Evolutionary conservation across 805 yeast genomes (phyloP).

Genomic region (Blastobotrys chiropterorum): DNA sequence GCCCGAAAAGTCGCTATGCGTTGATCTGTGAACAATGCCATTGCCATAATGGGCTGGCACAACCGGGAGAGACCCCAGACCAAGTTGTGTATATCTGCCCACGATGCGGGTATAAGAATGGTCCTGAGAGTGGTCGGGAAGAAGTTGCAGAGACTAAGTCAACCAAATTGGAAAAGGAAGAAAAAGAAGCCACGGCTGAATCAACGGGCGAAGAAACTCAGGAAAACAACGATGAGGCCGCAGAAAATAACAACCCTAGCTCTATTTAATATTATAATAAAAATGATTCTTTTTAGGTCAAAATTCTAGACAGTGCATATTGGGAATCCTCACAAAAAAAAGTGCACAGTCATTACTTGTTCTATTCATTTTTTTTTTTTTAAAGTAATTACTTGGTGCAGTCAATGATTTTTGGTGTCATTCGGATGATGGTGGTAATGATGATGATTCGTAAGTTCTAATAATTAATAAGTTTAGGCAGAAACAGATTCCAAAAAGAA

Average conservation of each 20-base stretch:
- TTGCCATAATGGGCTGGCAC: constrained; percentile 75
- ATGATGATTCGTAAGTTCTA: background rate
- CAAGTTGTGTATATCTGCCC: constrained; percentile 58
- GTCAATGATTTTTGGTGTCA: background rate
- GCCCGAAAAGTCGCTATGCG: constrained; percentile 58
- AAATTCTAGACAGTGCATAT: no score
- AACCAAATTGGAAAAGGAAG: background rate
- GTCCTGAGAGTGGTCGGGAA: background rate
- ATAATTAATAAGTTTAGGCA: background rate
- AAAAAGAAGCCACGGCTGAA: background rate
- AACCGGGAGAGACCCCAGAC: constrained; percentile 53
- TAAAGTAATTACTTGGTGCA: background rate
- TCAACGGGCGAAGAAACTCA: background rate
- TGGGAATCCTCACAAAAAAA: no score
- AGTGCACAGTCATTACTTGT: background rate
- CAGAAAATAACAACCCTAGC: no score
- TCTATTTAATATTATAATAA: no score
- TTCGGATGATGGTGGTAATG: background rate
- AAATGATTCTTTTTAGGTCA: no score
- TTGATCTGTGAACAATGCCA: constrained; percentile 62
- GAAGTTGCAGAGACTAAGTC: background rate
- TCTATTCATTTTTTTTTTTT: background rate
- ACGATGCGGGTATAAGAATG: constrained; percentile 34
- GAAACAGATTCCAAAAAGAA: constrained; percentile 70
- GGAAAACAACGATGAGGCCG: background rate